Percentiles rank a stretch among this genome's conserved stretches.
These are phyloP conservation scores for Chenopodium quinoa DNA, from an alignment of 148 eudicot genomes.

Conservation along the genomic window DNA sequence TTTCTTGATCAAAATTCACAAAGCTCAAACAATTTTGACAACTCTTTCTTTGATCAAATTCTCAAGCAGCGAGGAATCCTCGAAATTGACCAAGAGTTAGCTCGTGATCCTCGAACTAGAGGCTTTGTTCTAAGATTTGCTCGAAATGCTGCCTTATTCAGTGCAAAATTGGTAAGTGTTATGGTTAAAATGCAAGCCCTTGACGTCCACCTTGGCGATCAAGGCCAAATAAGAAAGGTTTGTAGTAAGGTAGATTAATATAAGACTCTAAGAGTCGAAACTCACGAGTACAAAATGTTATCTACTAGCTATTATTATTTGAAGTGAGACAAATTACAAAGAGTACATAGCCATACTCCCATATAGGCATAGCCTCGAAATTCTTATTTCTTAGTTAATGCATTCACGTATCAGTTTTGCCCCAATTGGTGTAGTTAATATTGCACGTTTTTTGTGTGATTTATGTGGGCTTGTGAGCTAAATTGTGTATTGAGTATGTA, in stretches of 20 bases:
- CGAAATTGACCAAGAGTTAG: constrained; percentile 24
- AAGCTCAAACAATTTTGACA: constrained; percentile 25
- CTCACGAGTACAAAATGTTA: neutral
- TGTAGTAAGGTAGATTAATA: constrained; percentile 33
- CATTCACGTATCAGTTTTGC: too few species aligned
- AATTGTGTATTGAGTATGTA: too few species aligned
- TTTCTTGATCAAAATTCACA: constrained; percentile 21
- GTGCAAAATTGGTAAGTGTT: constrained; percentile 10
- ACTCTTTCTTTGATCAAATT: constrained; percentile 29
- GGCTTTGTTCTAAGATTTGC: constrained; percentile 22
- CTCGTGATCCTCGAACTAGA: constrained; percentile 1
- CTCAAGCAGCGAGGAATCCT: constrained; percentile 23
- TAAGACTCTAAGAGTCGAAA: neutral
- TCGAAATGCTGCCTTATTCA: constrained; percentile 12
- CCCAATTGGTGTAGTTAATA: too few species aligned
- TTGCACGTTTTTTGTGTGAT: too few species aligned
- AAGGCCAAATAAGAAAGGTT: constrained; percentile 48
- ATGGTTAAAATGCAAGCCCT: constrained; percentile 31
- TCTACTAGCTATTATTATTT: too few species aligned
- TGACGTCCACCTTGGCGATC: constrained; percentile 37
- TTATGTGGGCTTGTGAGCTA: too few species aligned
- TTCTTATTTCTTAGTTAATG: too few species aligned
- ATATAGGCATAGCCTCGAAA: too few species aligned
- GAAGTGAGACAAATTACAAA: too few species aligned
- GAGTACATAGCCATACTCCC: too few species aligned